Conservation (phyloP, 345 rosid species). For the Eucalyptus grandis region DNA sequence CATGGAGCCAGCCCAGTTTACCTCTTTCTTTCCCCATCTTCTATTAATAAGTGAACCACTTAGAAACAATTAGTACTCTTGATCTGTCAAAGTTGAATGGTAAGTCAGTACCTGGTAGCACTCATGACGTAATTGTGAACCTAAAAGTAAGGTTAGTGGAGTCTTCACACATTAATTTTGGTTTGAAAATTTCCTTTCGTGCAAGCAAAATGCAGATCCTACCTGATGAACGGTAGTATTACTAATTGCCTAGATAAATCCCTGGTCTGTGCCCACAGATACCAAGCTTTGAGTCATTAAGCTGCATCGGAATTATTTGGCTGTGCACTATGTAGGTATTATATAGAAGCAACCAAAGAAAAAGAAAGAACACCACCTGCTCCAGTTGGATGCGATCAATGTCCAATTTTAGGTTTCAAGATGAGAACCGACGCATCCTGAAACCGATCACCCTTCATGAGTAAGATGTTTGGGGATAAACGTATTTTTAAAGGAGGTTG, state of each 20-base stretch:
- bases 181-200: not conserved
- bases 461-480: not conserved
- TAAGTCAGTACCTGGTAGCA: not conserved
- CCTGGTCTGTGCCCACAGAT: not conserved
- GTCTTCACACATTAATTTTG: not conserved
- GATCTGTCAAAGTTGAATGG: not conserved
- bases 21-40: not conserved
- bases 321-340: not conserved
- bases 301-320: not conserved
- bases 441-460: too few relatives aligned
- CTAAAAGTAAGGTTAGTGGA: not conserved
- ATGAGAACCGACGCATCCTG: rapidly evolving
- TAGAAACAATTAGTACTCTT: not conserved
- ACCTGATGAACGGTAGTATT: not conserved
- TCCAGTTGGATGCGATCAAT: not conserved
- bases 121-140: not conserved
- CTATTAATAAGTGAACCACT: not conserved
- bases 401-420: too few relatives aligned
- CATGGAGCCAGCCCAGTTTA: too few relatives aligned
- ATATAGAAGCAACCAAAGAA: not conserved
- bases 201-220: not conserved
- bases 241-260: not conserved
- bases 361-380: not conserved
- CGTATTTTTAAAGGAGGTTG: not conserved
- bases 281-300: not conserved